These are phyloP conservation scores for Seminavis robusta DNA, from an alignment of 108 stramenopile genomes.

Conservation along the genomic window DNA sequence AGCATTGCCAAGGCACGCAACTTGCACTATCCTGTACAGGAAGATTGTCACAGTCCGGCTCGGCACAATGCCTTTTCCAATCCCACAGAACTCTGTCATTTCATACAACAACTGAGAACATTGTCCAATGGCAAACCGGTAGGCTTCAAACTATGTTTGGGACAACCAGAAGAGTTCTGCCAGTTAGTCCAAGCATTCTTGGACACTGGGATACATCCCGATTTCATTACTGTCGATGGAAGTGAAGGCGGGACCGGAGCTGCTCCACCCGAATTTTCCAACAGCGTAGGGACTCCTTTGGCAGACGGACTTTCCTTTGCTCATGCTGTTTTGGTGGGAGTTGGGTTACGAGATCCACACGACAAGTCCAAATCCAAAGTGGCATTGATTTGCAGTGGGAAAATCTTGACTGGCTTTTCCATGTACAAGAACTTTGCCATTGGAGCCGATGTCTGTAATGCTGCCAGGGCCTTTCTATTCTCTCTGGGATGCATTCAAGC, in stretches of 20 bases:
- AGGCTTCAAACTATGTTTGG: slow-evolving; percentile 86
- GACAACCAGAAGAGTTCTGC: slow-evolving; percentile 60
- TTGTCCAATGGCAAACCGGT: slow-evolving; percentile 76
- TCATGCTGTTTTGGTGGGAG: slow-evolving; percentile 66
- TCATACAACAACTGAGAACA: slow-evolving; percentile 61
- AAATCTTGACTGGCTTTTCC: slow-evolving; percentile 70
- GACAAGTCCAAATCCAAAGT: slow-evolving; percentile 38
- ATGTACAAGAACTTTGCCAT: slow-evolving; percentile 65
- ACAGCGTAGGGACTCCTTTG: slow-evolving; percentile 76
- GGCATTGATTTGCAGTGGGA: slow-evolving; percentile 74
- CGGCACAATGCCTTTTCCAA: slow-evolving; percentile 75
- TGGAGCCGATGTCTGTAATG: slow-evolving; percentile 81
- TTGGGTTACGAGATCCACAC: slow-evolving; percentile 53
- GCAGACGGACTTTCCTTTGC: slow-evolving; percentile 72
- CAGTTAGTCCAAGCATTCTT: slow-evolving; percentile 61
- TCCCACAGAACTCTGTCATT: slow-evolving; percentile 61
- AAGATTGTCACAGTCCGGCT: slow-evolving; percentile 80
- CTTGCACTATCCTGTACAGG: slow-evolving; percentile 40
- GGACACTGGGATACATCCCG: slow-evolving; percentile 53
- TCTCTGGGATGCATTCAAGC: slow-evolving; percentile 87
- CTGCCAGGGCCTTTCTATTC: slow-evolving; percentile 81
- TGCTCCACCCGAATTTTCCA: slow-evolving; percentile 85
- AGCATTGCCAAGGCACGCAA: slow-evolving; percentile 82
- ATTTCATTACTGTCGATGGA: slow-evolving; percentile 84
- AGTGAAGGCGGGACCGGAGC: slow-evolving; percentile 91